Conservation (phyloP, 345 rosid species). For the Citrus cavaleriei region DNA sequence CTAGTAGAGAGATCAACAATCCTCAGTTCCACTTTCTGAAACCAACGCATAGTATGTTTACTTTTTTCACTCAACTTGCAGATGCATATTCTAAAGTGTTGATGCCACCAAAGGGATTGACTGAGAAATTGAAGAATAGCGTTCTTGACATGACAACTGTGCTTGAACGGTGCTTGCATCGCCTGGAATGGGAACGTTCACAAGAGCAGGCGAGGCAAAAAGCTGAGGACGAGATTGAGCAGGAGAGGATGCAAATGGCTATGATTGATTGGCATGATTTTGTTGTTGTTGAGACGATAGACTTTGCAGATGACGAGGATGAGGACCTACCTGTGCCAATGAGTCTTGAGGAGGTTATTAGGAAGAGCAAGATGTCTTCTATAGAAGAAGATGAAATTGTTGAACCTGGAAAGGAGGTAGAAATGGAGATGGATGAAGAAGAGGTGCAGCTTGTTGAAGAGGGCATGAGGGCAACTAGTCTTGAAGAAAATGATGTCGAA, state of each 20-base stretch:
- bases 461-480: slow-evolving; percentile 55
- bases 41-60: slow-evolving; percentile 63
- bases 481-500: slow-evolving; percentile 41
- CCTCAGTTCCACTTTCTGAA: slow-evolving; percentile 62
- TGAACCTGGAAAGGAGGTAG: slow-evolving; percentile 60
- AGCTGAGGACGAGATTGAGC: slow-evolving; percentile 67
- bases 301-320: slow-evolving; percentile 67
- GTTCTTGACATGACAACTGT: slow-evolving; percentile 55
- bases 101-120: slow-evolving; percentile 60
- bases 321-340: slow-evolving; percentile 67
- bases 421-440: slow-evolving; percentile 73
- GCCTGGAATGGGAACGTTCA: slow-evolving; percentile 62
- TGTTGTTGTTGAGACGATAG: slow-evolving; percentile 58
- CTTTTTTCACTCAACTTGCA: slow-evolving; percentile 54
- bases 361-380: slow-evolving; percentile 51
- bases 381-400: slow-evolving; percentile 45
- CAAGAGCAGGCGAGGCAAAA: slow-evolving; percentile 70
- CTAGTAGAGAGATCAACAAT: slow-evolving; percentile 53
- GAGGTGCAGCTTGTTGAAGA: slow-evolving; percentile 66
- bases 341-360: slow-evolving; percentile 62
- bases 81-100: slow-evolving; percentile 63
- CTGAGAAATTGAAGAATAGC: slow-evolving; percentile 42
- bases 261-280: slow-evolving; percentile 77
- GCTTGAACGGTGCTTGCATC: slow-evolving; percentile 56
- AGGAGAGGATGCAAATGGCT: slow-evolving; percentile 63